Conservation (phyloP, 805 yeast genomes). For the Starmerella gropengiesseri region DNA sequence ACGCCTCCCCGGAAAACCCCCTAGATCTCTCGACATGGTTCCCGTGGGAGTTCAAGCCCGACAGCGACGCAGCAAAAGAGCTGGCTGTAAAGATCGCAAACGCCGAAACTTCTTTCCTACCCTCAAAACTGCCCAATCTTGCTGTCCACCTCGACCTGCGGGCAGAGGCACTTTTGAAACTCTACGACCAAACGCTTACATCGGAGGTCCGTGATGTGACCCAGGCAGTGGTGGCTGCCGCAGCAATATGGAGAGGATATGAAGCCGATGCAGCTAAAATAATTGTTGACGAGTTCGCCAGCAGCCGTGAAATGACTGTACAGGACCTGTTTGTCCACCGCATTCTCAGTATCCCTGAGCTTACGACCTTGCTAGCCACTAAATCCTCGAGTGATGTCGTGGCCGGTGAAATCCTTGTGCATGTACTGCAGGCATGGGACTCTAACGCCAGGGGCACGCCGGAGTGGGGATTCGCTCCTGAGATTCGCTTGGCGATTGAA, state of each 20-base stretch:
- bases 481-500: constrained; percentile 11
- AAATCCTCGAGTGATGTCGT: neutral
- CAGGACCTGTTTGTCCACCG: neutral
- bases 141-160: constrained; percentile 45
- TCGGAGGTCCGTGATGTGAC: constrained; percentile 24
- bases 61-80: constrained; percentile 32
- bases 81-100: constrained; percentile 47
- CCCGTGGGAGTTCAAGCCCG: constrained; percentile 4
- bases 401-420: neutral
- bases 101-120: constrained; percentile 47
- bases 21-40: constrained; percentile 33
- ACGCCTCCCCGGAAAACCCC: constrained; percentile 38
- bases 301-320: neutral
- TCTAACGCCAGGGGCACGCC: constrained; percentile 6
- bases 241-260: constrained; percentile 3
- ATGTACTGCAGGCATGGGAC: constrained; percentile 6
- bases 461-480: constrained; percentile 8
- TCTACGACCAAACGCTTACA: constrained; percentile 35
- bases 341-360: neutral
- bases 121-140: constrained; percentile 42
- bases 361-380: neutral
- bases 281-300: neutral
- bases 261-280: neutral
- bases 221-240: constrained; percentile 18
- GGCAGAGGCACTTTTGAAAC: constrained; percentile 34